A percentile compares a stretch with the other conserved stretches of the same genome.
Conservation (phyloP, 805 yeast species). For the Wickerhamomyces chambardii region DNA sequence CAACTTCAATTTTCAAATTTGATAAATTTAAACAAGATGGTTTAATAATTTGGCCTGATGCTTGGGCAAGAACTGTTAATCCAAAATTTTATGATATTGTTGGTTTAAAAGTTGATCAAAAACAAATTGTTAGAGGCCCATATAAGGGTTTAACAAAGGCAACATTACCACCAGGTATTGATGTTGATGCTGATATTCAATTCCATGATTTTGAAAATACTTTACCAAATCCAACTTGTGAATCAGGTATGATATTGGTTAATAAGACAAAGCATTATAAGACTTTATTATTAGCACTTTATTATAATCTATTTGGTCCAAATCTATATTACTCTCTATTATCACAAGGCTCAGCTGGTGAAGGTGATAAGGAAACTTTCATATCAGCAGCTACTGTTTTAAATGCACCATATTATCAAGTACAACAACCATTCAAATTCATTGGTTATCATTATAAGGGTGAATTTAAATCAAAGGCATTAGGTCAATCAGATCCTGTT, state of each 20-base stretch:
- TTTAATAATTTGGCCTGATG: slow-evolving; percentile 59
- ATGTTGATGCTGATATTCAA: slow-evolving; percentile 20
- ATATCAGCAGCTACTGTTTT: slow-evolving; percentile 51
- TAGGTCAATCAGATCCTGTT: slow-evolving; percentile 32
- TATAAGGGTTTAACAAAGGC: slow-evolving; percentile 20
- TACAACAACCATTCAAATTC: slow-evolving; percentile 22
- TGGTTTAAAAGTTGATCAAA: slow-evolving; percentile 21
- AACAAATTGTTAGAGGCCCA: slow-evolving; percentile 24
- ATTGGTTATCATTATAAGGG: slow-evolving; percentile 22
- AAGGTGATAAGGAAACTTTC: slow-evolving; percentile 66
- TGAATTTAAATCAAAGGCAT: slow-evolving; percentile 26
- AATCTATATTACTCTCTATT: slow-evolving; percentile 49
- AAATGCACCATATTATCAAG: slow-evolving; percentile 36
- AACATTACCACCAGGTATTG: slow-evolving; percentile 10
- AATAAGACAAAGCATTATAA: slow-evolving; percentile 44
- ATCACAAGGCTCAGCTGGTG: slow-evolving; percentile 66
- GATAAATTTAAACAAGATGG: slow-evolving; percentile 31
- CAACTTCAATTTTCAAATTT: slow-evolving; percentile 40
- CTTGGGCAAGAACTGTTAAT: slow-evolving; percentile 60
- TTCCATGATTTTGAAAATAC: slow-evolving; percentile 50
- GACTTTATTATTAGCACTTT: slow-evolving; percentile 43
- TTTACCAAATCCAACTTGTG: slow-evolving; percentile 55
- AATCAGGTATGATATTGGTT: slow-evolving; percentile 52
- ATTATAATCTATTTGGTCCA: slow-evolving; percentile 56
- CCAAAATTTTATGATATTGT: slow-evolving; percentile 52